Base-by-base conservation (phyloP, 768 basidiomycete species). In the Lactarius vividus region DNA sequence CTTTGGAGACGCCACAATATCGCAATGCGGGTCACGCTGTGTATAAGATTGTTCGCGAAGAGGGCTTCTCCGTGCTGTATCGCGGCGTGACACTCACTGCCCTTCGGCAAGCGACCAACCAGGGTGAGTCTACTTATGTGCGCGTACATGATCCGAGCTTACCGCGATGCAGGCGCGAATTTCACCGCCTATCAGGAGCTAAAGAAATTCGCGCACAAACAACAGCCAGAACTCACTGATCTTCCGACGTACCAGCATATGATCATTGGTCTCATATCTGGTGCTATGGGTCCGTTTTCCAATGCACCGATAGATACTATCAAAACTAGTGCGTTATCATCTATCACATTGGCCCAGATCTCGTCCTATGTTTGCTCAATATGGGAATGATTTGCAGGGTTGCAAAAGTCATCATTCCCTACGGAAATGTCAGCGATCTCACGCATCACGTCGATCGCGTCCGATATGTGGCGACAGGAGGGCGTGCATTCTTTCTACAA, bases 121-220 rank as follows among this genome's bases (percentile, higher is more conserved):
- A 98, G 78, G 96, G 94, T 90, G 61, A 4, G 71, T 64, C 56
- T 49, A 64, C 44, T 28, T 46, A 52, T 60, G 16, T 59, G 15
- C n/a, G 10, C 29, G 16, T 29, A 37, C 18, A 9, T 55, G 33
- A 44, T 58, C 29, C 20, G 7, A 40, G 37, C 63, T 65, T 23
- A 64, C 37, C 26, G 20, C 28, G 20, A 31, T 7, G 57, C 70
- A 87, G 95, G 94, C 71, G 96, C 92, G 28, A 99, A 99, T 77
- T 99, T 99, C 73, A 98, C 97, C 4, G 94, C 91, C 52, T 99
- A 98, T 79, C 96, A 97, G 74, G 94, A 98, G 75, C 80, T 98
- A 72, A 99, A 98, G 82, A 92, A 89, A 74, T 69, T 91, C 59
- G 88, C 91, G 16, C 84, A 91, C 63, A 78, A 78, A 62, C 77